A percentile compares a stretch with the other conserved stretches of the same genome.
Evolutionary conservation across 2,329 filamentous ascomycete genomes (phyloP).

Genomic region (Aspergillus terreus): DNA sequence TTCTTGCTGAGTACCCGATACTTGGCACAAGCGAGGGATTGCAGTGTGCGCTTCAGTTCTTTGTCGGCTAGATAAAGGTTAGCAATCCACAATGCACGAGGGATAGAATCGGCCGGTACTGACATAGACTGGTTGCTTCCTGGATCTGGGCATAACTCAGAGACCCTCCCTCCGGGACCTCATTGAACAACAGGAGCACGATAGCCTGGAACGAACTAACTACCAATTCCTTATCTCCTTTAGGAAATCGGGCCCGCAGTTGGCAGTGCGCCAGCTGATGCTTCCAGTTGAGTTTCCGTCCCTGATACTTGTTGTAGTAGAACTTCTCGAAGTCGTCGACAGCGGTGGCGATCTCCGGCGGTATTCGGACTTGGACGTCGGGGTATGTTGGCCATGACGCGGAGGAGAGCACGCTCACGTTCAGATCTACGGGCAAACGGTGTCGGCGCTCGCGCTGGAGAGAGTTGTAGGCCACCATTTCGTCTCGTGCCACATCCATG

Average conservation of each 20-base stretch:
- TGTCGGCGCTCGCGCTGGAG: conserved; percentile 59
- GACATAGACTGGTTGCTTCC: conserved; percentile 67
- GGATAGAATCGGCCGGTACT: conserved; percentile 24
- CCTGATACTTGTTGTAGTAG: conserved; percentile 86
- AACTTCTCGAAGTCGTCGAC: conserved; percentile 78
- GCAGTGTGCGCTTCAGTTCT: conserved; percentile 84
- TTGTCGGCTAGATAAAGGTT: conserved; percentile 52
- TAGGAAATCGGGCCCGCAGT: conserved; percentile 74
- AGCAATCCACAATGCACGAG: conserved; percentile 9
- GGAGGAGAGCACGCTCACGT: conserved; percentile 85
- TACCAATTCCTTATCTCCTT: conserved; percentile 78
- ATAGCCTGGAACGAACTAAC: conserved; percentile 91
- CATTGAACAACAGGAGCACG: conserved; percentile 87
- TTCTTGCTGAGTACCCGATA: conserved; percentile 78
- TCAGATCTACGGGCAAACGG: conserved; percentile 64
- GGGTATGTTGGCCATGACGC: conserved; percentile 91
- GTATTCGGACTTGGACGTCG: conserved; percentile 71
- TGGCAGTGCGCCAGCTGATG: conserved; percentile 89
- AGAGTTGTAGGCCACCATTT: conserved; percentile 83
- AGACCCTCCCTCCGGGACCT: conserved; percentile 57
- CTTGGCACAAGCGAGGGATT: conserved; percentile 91
- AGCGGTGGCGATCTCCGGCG: conserved; percentile 68
- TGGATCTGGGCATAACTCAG: conserved; percentile 74
- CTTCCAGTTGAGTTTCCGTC: conserved; percentile 84
- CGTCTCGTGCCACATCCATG: conserved; percentile 86